Percentiles rank a stretch among this genome's conserved stretches.
Evolutionary conservation across 2,329 filamentous ascomycete species (phyloP).

Genomic region (Fusarium ramigenum): DNA sequence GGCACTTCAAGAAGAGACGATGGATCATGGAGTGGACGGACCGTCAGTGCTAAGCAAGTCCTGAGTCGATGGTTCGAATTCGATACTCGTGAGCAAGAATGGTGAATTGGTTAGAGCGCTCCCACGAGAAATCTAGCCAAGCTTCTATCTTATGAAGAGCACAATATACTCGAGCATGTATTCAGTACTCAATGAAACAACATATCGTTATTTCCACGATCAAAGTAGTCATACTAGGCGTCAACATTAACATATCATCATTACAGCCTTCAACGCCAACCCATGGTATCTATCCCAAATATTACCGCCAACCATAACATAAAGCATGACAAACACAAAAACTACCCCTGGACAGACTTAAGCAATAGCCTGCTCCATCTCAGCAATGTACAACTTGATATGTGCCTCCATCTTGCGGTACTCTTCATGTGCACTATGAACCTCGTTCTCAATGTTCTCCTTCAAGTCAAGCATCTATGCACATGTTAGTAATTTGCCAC

Average conservation of each 20-base stretch:
- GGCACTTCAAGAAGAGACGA: slow-evolving; percentile 62
- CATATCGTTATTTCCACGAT: slow-evolving; percentile 5
- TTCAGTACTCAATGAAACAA: slow-evolving; percentile 1
- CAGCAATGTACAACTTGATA: slow-evolving; percentile 96
- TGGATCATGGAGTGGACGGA: slow-evolving; percentile 65
- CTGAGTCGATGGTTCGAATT: slow-evolving; percentile 71
- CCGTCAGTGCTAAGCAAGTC: slow-evolving; percentile 65
- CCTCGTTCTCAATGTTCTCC: slow-evolving; percentile 95
- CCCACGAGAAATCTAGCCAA: too few species aligned
- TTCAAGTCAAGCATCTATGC: slow-evolving; percentile 93
- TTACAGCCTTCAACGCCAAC: slow-evolving; percentile 50
- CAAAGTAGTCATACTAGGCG: slow-evolving; percentile 8
- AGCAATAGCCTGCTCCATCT: slow-evolving; percentile 91
- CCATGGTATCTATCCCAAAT: slow-evolving; percentile 49
- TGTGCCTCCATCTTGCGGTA: slow-evolving; percentile 98
- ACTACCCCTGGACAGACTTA: background rate
- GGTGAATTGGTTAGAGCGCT: background rate
- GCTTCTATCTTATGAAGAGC: background rate
- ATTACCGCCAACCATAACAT: slow-evolving; percentile 22
- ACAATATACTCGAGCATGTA: background rate
- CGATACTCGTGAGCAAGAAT: slow-evolving; percentile 9
- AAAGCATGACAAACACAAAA: slow-evolving; percentile 14
- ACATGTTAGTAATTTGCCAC: slow-evolving; percentile 33
- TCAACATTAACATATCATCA: slow-evolving; percentile 30
- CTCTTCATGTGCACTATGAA: slow-evolving; percentile 89